Base-by-base conservation (phyloP, 2,329 filamentous ascomycete species). In the Coleophoma cylindrospora region DNA sequence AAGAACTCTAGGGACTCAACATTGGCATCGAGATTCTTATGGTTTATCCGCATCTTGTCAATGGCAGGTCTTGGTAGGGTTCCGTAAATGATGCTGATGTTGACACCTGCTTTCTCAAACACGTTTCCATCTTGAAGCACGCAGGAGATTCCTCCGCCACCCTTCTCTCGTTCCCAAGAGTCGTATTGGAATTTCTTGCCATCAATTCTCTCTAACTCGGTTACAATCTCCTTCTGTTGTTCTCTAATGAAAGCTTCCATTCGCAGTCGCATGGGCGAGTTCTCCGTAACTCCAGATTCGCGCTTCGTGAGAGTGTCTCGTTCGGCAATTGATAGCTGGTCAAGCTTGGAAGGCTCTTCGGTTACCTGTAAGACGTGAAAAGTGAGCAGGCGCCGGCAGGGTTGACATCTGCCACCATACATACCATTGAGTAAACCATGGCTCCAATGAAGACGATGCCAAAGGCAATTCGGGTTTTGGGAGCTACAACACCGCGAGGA, bases 161-260 rank as follows among this genome's bases (percentile, higher is more conserved):
- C 94, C 65, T 91, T 85, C 51, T 88, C 85, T 47, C 94, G 84
- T 54, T 83, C 79, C 94, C 94, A 99, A 57, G 86, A 85, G 71
- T 99, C 94, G 52, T 83, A 75, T 52, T 80, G 80, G 74, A 99
- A 99, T 58, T 82, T 79, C 56, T 81, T 83, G 51, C 90, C 91
- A 64, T 97, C 94, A 40, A 97, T 76, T 60, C 83, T 79, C 67
- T 95, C 87, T 19, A 99, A 80, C 50, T 86, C 90, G 50, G 80
- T 75, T 27, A 97, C 87, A 52, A 99, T 99, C 55, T 86, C 81
- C 61, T 89, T 81, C 66, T 99, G 94, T 63, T 97, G 89, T 61
- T 91, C 82, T 68, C 94, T 94, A 70, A 97, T 95, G 67, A 97
- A 88, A 62, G 89, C 83, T 71, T 99, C 94, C 94, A 99, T 97